Conservation (phyloP, 306 rosid genomes). For the Citrullus colocynthis region DNA sequence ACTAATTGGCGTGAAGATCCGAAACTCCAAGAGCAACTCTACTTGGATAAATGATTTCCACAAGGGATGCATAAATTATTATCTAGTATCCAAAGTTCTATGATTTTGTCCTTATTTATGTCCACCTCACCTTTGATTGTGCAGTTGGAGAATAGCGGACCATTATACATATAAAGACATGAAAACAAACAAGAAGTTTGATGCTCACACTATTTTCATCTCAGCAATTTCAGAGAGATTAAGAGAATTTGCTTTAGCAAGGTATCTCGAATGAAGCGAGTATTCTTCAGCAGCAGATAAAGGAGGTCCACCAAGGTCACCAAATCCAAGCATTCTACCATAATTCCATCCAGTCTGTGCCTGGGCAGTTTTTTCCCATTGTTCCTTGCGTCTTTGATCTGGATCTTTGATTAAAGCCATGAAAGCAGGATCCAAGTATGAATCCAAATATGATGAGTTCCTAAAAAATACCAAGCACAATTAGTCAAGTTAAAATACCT, state of each 20-base stretch:
- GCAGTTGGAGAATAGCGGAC: neutral
- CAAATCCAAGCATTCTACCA: slow-evolving; percentile 75
- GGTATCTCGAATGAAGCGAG: slow-evolving; percentile 94
- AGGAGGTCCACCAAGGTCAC: slow-evolving; percentile 74
- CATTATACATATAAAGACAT: neutral
- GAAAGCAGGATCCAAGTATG: slow-evolving; percentile 94
- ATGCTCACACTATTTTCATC: slow-evolving; percentile 84
- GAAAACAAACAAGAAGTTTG: slow-evolving; percentile 9
- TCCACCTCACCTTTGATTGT: neutral
- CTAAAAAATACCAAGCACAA: slow-evolving; percentile 20
- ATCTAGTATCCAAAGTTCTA: neutral
- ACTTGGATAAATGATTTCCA: neutral
- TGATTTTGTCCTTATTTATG: neutral
- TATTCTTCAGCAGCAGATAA: slow-evolving; percentile 85
- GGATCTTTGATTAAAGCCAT: slow-evolving; percentile 99
- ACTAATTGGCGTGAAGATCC: neutral
- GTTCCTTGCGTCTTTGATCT: slow-evolving; percentile 90
- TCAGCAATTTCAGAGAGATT: slow-evolving; percentile 90
- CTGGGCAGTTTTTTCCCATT: slow-evolving; percentile 93
- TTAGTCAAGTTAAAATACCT: neutral
- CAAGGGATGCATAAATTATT: neutral
- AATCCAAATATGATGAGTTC: slow-evolving; percentile 67
- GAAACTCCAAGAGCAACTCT: neutral
- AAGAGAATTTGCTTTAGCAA: slow-evolving; percentile 87
- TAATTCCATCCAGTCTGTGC: slow-evolving; percentile 79